Evolutionary conservation across 331 rosid species (phyloP).

Genomic region (Erythrophleum ivorense): DNA sequence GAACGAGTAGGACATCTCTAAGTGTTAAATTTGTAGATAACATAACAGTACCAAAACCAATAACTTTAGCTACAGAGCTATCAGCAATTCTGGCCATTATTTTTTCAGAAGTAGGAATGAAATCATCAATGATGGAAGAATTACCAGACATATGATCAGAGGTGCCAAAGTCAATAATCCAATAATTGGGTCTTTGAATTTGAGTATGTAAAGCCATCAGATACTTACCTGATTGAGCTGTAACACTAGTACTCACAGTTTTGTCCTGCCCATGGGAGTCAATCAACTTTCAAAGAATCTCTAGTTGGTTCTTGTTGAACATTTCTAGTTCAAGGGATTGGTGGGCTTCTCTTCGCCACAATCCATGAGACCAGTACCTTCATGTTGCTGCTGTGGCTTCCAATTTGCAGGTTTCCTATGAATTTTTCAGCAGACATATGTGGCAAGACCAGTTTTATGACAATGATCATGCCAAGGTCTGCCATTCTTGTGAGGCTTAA

Average conservation of each 20-base stretch:
- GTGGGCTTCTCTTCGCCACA: background rate
- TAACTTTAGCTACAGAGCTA: background rate
- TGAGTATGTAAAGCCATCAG: background rate
- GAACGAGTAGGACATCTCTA: background rate
- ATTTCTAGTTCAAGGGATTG: background rate
- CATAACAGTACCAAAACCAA: background rate
- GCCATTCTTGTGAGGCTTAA: background rate
- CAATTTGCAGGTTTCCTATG: background rate
- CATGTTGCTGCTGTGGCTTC: background rate
- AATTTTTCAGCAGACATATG: background rate
- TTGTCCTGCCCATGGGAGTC: background rate
- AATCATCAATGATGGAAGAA: background rate
- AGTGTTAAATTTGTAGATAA: background rate
- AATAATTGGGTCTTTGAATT: background rate
- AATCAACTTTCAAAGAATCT: background rate
- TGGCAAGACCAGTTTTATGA: background rate
- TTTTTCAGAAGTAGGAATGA: background rate
- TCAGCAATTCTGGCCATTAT: background rate
- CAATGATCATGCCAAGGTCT: background rate
- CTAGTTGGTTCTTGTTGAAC: background rate
- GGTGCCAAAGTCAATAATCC: background rate
- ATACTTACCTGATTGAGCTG: background rate
- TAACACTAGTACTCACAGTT: background rate
- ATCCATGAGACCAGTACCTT: background rate
- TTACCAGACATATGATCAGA: background rate